These are phyloP conservation scores for Solanum commersonii DNA, from an alignment of 257 asterid genomes.

Conservation along the genomic window DNA sequence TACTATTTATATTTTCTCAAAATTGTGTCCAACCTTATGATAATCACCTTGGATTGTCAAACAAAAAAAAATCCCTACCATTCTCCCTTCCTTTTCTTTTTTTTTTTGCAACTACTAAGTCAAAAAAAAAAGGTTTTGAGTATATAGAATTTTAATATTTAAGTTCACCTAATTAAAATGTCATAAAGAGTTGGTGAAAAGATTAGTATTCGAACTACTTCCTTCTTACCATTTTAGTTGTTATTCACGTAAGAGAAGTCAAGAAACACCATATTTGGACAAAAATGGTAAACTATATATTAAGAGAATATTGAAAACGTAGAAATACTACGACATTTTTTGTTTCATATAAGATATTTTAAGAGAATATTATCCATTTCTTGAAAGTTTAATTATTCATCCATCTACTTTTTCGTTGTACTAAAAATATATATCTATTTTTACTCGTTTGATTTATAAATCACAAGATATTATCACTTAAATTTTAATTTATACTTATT, in stretches of 20 bases:
- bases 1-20: not conserved
- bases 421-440: not conserved
- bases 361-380: not conserved
- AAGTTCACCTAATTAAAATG: not conserved
- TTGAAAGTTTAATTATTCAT: not conserved
- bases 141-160: not conserved
- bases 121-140: not conserved
- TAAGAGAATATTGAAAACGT: not conserved
- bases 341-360: not conserved
- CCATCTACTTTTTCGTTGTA: not conserved
- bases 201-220: not conserved
- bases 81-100: not conserved
- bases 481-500: not conserved
- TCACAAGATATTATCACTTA: not conserved
- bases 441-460: not conserved
- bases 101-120: not conserved
- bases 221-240: not conserved
- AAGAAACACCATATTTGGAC: not conserved
- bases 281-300: not conserved
- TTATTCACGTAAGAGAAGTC: not conserved
- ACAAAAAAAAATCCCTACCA: not conserved
- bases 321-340: not conserved
- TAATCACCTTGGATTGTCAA: not conserved
- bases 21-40: not conserved
- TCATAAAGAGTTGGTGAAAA: not conserved